Percentiles rank a stretch among this genome's conserved stretches.
phyloP scores from a whole-genome alignment of 1,139 yeast species.

The Candida sp. region DNA sequence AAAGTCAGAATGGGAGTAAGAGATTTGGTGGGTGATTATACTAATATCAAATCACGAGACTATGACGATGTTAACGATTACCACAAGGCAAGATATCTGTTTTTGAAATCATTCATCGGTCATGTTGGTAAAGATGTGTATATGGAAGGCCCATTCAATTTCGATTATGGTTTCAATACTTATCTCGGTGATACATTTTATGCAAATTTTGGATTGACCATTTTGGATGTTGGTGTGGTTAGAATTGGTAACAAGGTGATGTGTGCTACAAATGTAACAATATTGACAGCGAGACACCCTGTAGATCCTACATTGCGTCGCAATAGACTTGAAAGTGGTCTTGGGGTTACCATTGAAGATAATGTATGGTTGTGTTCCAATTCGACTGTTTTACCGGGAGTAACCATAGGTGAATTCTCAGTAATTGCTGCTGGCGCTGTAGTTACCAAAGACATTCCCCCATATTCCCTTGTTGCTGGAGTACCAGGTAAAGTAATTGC shows the following conservation, averaged over 20 bases:
- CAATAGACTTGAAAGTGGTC: slow-evolving; percentile 46
- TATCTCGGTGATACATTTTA: slow-evolving; percentile 48
- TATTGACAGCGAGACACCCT: slow-evolving; percentile 59
- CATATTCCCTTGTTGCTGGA: slow-evolving; percentile 53
- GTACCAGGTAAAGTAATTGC: slow-evolving; percentile 49
- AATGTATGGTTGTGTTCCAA: slow-evolving; percentile 64
- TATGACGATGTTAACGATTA: slow-evolving; percentile 17
- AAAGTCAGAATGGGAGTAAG: slow-evolving; percentile 7
- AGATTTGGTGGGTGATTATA: slow-evolving; percentile 28
- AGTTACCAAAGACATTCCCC: slow-evolving; percentile 53
- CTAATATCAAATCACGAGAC: slow-evolving; percentile 34
- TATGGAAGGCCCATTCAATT: slow-evolving; percentile 51
- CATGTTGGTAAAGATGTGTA: slow-evolving; percentile 32
- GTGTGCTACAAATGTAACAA: slow-evolving; percentile 62
- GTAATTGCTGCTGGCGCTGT: slow-evolving; percentile 66
- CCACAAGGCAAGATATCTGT: slow-evolving; percentile 30
- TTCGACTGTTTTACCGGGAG: slow-evolving; percentile 57
- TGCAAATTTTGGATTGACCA: slow-evolving; percentile 52
- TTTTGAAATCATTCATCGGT: slow-evolving; percentile 43
- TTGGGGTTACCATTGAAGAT: slow-evolving; percentile 53
- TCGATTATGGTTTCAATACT: slow-evolving; percentile 58
- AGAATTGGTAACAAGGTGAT: slow-evolving; percentile 58
- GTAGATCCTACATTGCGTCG: slow-evolving; percentile 43
- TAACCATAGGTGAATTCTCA: slow-evolving; percentile 55
- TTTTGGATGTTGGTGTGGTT: slow-evolving; percentile 60